Conservation (phyloP, 2,329 filamentous ascomycete species). For the Aureobasidium uvarum region DNA sequence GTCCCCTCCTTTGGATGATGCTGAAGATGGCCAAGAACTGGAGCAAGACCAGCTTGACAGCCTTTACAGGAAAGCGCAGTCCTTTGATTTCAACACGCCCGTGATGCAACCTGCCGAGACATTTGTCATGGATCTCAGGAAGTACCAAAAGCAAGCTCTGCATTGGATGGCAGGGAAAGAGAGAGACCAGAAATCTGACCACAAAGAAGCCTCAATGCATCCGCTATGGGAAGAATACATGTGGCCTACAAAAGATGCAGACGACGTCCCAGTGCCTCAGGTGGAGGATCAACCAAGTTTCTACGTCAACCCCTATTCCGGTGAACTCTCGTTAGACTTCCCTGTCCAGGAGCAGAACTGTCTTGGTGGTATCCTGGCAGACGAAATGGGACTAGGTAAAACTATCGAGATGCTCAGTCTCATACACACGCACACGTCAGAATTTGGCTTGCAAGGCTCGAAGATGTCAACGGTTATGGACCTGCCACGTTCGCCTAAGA, state of each 20-base stretch:
- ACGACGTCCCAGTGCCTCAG: constrained; percentile 69
- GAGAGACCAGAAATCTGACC: constrained; percentile 67
- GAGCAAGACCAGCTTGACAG: constrained; percentile 95
- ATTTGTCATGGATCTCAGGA: constrained; percentile 79
- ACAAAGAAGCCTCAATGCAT: constrained; percentile 80
- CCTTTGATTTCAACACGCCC: constrained; percentile 91
- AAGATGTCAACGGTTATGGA: constrained; percentile 49
- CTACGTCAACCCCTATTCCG: constrained; percentile 96
- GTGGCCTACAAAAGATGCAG: constrained; percentile 84
- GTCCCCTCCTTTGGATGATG: constrained; percentile 61
- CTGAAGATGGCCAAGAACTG: constrained; percentile 83
- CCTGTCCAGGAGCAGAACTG: constrained; percentile 94
- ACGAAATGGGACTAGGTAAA: constrained; percentile 97
- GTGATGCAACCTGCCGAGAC: constrained; percentile 77
- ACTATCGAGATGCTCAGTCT: constrained; percentile 98
- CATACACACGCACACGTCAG: constrained; percentile 76
- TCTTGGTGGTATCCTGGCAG: constrained; percentile 85
- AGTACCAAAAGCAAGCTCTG: constrained; percentile 92
- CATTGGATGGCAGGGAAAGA: constrained; percentile 98
- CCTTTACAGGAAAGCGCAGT: constrained; percentile 92
- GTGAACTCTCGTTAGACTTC: constrained; percentile 87
- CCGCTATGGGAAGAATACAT: constrained; percentile 94
- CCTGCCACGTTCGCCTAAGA: constrained; percentile 61
- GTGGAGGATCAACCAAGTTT: constrained; percentile 70
- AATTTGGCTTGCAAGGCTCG: constrained; percentile 36